Percentiles rank a stretch among this genome's conserved stretches.
phyloP scores from a whole-genome alignment of 2,329 filamentous ascomycete genomes.

The Tolypocladium album region DNA sequence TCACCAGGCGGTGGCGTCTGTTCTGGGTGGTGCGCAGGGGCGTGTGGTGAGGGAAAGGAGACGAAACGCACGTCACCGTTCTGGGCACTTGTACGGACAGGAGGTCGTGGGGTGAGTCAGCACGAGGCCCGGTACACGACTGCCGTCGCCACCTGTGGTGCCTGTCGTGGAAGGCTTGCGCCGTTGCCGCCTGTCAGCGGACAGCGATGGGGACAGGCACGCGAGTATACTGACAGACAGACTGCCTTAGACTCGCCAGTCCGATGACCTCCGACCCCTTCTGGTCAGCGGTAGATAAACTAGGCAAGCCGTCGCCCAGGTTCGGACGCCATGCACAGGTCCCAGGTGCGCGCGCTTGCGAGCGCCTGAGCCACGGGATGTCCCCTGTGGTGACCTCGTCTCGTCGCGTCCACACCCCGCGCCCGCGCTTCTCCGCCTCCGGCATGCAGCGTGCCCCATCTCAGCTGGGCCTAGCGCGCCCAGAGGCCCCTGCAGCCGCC shows the following conservation, averaged over 20 bases:
- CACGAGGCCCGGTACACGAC: neutral
- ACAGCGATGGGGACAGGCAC: too few species aligned
- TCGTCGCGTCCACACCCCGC: neutral
- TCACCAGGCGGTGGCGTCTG: conserved; percentile 18
- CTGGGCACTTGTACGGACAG: neutral
- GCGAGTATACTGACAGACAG: neutral
- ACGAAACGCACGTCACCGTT: neutral
- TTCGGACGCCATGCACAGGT: neutral
- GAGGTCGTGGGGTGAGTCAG: neutral
- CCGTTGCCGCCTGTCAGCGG: conserved; percentile 2
- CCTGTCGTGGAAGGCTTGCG: conserved; percentile 1
- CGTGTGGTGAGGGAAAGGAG: neutral
- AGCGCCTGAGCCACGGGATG: neutral
- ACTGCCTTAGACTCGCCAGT: neutral
- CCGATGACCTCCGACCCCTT: neutral
- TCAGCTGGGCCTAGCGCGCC: neutral
- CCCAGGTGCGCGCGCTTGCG: neutral
- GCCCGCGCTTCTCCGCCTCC: neutral
- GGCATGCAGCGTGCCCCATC: neutral
- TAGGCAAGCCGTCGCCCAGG: neutral
- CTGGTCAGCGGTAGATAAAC: neutral
- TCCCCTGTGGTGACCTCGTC: neutral
- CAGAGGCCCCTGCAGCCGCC: neutral
- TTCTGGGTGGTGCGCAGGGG: neutral
- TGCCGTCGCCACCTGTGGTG: neutral